Evolutionary conservation across 139 green algal genomes (phyloP), one percentile per base, ranked within the genome.

Genomic region (Mesostigma viride): DNA sequence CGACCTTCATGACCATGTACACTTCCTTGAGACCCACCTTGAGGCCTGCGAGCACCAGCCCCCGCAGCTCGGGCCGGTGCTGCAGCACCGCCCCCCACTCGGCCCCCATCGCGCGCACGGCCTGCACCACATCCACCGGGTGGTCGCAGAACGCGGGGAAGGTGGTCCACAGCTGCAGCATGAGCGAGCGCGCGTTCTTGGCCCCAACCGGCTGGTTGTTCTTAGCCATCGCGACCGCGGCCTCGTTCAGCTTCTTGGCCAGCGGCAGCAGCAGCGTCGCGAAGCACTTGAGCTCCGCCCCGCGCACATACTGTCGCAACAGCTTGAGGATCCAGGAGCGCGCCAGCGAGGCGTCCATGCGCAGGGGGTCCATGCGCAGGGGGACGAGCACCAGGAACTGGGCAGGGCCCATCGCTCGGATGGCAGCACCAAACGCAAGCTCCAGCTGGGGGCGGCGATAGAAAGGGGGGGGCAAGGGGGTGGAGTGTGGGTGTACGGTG

Each of bases 301-400:
- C 70, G 1, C 65, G 45, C 3, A 90, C 79, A 63, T 94, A 77
- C 28, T 80, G 67, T 1, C 82, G 78, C 66, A 97, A 62, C 36
- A 95, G 69, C 20, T 91, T 91, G 63, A 97, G 81, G 47, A 96
- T 69, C 91, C 91, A 97, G 1, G 89, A 89, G 33, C 88, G 74
- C 0, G 83, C 69, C 69, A 90, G 24, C 32, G 69, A 48, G 11
- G 44, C 26, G 40, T 75, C 61, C 24, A 68, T 28, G 35, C 34
- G 47, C n/a, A n/a, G n/a, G n/a, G n/a, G n/a, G 36, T 81, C 75
- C 8, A 81, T 45, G 27, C 63, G 27, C 1, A 81, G 64, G 20
- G 76, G 76, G 3, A 82, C 65, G 24, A 58, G 44, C 14, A 53
- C 26, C 3, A 82, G 59, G 22, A 81, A 48, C 14, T 59, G 40